Conservation (phyloP, 169 alveolate species). For the Eimeria tenella region DNA sequence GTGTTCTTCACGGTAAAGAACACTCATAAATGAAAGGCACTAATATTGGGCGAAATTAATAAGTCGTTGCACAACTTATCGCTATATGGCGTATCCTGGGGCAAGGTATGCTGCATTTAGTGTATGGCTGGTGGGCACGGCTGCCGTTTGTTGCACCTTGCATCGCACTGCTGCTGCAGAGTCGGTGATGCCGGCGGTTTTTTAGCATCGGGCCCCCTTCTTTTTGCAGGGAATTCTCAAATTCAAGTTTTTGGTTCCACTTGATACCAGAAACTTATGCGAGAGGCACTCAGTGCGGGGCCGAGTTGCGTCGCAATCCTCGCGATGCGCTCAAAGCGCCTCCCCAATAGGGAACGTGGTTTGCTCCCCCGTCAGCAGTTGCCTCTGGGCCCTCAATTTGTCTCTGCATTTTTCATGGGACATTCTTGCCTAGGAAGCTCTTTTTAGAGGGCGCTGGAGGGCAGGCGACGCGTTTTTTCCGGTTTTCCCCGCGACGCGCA, state of each 20-base stretch:
- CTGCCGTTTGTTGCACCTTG: slow-evolving; percentile 74
- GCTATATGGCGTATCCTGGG: slow-evolving; percentile 36
- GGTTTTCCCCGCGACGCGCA: slow-evolving; percentile 48
- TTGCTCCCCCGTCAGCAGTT: slow-evolving; percentile 66
- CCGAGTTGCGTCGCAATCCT: slow-evolving; percentile 71
- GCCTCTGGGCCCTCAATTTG: slow-evolving; percentile 47
- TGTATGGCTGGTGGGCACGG: slow-evolving; percentile 76
- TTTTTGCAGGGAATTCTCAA: slow-evolving; percentile 51
- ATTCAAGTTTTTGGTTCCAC: slow-evolving; percentile 52
- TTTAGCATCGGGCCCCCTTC: slow-evolving; percentile 29
- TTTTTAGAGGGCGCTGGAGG: slow-evolving; percentile 26
- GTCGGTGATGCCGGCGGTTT: slow-evolving; percentile 20
- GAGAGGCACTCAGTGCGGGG: slow-evolving; percentile 73
- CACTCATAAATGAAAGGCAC: not conserved
- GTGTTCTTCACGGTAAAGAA: not conserved
- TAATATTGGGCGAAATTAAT: slow-evolving; percentile 8
- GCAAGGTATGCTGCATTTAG: slow-evolving; percentile 60
- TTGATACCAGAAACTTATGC: slow-evolving; percentile 40
- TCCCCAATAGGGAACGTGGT: slow-evolving; percentile 66
- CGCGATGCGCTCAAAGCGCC: slow-evolving; percentile 71
- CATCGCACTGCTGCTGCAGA: slow-evolving; percentile 64
- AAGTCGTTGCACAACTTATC: not conserved
- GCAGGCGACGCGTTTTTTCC: slow-evolving; percentile 34
- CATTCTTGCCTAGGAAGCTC: slow-evolving; percentile 62
- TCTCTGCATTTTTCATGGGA: slow-evolving; percentile 54